These are phyloP conservation scores for Rhizodiscina lignyota DNA, from an alignment of 495 filamentous ascomycete species.

Conservation along the genomic window DNA sequence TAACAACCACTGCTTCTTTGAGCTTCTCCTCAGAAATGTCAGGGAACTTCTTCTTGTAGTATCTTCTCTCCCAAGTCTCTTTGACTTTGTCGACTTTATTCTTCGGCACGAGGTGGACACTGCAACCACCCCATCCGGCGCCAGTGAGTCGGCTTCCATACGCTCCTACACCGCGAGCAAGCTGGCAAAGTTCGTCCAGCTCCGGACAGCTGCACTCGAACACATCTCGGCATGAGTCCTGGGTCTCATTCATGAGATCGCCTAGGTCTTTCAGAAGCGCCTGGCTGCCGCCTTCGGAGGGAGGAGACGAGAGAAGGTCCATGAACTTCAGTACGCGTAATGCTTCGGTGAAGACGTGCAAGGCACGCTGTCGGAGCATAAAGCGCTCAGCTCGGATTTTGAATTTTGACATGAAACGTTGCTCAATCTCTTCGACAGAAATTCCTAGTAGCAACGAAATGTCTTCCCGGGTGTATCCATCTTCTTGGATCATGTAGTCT, in stretches of 20 bases:
- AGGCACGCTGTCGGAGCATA: constrained; percentile 66
- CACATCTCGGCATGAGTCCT: constrained; percentile 62
- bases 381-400: constrained; percentile 80
- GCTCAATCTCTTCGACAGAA: constrained; percentile 49
- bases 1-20: constrained; percentile 71
- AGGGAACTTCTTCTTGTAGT: constrained; percentile 59
- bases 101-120: constrained; percentile 77
- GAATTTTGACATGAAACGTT: constrained; percentile 64
- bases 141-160: constrained; percentile 83
- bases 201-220: constrained; percentile 88
- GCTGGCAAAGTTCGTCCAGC: constrained; percentile 68
- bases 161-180: constrained; percentile 61
- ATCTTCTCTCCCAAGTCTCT: constrained; percentile 58
- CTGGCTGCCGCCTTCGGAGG: constrained; percentile 32
- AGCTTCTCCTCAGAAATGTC: constrained; percentile 57
- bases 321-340: constrained; percentile 74
- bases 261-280: constrained; percentile 56
- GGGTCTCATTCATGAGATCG: constrained; percentile 76
- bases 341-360: constrained; percentile 84
- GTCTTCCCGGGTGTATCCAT: constrained; percentile 80
- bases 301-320: constrained; percentile 35
- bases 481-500: constrained; percentile 47
- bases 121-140: constrained; percentile 94
- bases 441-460: constrained; percentile 59
- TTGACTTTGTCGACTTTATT: constrained; percentile 72